Conservation (phyloP, 495 filamentous ascomycete species). For the Penicillium goetzii region DNA sequence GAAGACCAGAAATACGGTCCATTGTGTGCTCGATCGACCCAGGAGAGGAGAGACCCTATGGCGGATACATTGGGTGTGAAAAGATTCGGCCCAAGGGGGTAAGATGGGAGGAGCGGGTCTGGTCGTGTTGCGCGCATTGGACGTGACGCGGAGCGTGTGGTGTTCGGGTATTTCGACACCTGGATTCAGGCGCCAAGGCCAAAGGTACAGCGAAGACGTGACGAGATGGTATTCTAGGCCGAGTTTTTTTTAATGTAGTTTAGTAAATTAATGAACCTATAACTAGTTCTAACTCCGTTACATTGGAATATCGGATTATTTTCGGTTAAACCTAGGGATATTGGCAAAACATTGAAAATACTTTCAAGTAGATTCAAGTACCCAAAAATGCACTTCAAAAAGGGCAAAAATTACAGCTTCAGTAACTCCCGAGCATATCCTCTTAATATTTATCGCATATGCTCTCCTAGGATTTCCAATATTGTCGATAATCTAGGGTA, state of each 20-base stretch:
- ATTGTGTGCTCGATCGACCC: conserved; percentile 38
- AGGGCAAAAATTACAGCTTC: background rate
- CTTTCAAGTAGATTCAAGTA: background rate
- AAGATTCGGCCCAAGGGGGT: conserved; percentile 32
- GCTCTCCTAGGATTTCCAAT: too few species aligned
- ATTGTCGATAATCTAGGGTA: too few species aligned
- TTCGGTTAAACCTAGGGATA: background rate
- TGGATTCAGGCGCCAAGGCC: conserved; percentile 18
- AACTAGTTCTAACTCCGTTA: background rate
- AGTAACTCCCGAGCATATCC: background rate
- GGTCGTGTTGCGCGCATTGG: conserved; percentile 31
- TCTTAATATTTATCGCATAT: too few species aligned
- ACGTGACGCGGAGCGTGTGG: conserved; percentile 31
- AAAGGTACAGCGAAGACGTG: background rate
- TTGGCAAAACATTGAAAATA: background rate
- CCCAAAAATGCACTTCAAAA: background rate
- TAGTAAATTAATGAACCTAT: background rate
- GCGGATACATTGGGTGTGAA: conserved; percentile 27
- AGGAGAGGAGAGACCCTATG: conserved; percentile 16
- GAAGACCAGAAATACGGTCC: conserved; percentile 40
- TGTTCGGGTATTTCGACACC: conserved; percentile 23
- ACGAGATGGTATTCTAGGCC: background rate
- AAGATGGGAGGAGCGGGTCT: conserved; percentile 26
- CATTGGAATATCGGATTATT: too few species aligned
- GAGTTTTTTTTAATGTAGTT: background rate